These are phyloP conservation scores for Pyrenochaeta sp. DNA, from an alignment of 2,329 filamentous ascomycete genomes.

Conservation along the genomic window DNA sequence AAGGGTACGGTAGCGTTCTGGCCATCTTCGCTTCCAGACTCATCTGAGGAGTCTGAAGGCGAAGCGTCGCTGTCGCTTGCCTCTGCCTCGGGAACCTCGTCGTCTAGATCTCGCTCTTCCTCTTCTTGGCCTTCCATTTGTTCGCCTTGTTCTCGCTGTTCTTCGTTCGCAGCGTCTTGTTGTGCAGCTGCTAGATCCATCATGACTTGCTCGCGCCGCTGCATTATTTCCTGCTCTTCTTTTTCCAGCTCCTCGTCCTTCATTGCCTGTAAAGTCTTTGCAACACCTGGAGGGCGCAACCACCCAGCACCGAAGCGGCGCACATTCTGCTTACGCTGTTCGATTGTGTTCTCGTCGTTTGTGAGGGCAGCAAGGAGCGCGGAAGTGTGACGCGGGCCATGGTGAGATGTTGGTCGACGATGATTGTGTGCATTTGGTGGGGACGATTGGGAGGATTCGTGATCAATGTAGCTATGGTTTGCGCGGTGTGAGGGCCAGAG, in stretches of 20 bases:
- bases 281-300: slow-evolving; percentile 87
- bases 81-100: slow-evolving; percentile 50
- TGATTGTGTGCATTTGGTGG: slow-evolving; percentile 25
- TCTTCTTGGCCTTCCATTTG: slow-evolving; percentile 46
- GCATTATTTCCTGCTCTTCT: slow-evolving; percentile 81
- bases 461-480: slow-evolving; percentile 26
- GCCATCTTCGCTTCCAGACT: slow-evolving; percentile 30
- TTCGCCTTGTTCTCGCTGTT: slow-evolving; percentile 53
- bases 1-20: slow-evolving; percentile 53
- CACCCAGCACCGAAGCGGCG: slow-evolving; percentile 87
- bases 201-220: slow-evolving; percentile 74
- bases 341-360: slow-evolving; percentile 79
- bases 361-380: slow-evolving; percentile 74
- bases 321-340: slow-evolving; percentile 80
- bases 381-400: slow-evolving; percentile 50
- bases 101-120: slow-evolving; percentile 51
- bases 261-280: slow-evolving; percentile 89
- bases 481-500: slow-evolving; percentile 41
- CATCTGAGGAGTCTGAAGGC: slow-evolving; percentile 46
- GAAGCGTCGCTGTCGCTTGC: slow-evolving; percentile 37
- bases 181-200: slow-evolving; percentile 73
- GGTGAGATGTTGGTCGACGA: slow-evolving; percentile 27
- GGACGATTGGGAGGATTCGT: slow-evolving; percentile 25
- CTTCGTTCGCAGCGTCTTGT: slow-evolving; percentile 56
- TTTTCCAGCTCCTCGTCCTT: slow-evolving; percentile 89